Evolutionary conservation across 768 basidiomycete genomes (phyloP).

Genomic region (Boletellus ananas): DNA sequence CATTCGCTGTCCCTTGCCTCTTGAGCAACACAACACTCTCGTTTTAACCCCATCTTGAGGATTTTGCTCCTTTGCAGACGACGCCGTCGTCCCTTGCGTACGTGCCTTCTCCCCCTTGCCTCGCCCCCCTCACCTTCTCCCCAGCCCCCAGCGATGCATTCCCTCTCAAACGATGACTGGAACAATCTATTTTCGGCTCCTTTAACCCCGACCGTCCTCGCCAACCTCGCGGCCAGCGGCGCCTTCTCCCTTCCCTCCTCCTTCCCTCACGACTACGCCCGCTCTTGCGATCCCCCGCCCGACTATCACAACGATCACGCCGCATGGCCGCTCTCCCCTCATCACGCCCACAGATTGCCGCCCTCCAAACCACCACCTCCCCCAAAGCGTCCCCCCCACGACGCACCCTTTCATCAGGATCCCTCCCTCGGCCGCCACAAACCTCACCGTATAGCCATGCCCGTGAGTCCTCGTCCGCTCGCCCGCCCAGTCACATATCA

Average conservation of each 20-base stretch:
- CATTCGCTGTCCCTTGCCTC: conserved; percentile 11
- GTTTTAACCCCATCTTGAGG: conserved; percentile 2
- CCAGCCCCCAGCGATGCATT: conserved; percentile 21
- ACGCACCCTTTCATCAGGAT: conserved; percentile 5
- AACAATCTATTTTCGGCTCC: conserved; percentile 56
- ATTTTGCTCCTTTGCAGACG: background rate
- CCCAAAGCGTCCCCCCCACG: conserved; percentile 22
- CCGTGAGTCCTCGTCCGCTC: conserved; percentile 10
- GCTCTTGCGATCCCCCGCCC: conserved; percentile 19
- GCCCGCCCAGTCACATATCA: conserved; percentile 1
- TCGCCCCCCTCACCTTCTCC: conserved; percentile 17
- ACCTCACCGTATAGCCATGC: conserved; percentile 11
- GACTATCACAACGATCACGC: conserved; percentile 22
- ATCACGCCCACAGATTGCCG: conserved; percentile 26
- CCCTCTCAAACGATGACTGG: conserved; percentile 44
- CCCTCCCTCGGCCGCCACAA: conserved; percentile 16
- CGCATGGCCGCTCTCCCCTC: conserved; percentile 27
- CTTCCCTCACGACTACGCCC: conserved; percentile 32
- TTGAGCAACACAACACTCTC: conserved; percentile 5
- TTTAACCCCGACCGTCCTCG: conserved; percentile 57
- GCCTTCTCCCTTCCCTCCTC: conserved; percentile 43
- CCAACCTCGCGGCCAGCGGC: conserved; percentile 58
- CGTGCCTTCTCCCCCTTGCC: conserved; percentile 14
- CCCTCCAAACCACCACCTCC: conserved; percentile 32
- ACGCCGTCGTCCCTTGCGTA: background rate